Evolutionary conservation across 495 filamentous ascomycete species (phyloP), one percentile per base, ranked within the genome.

Genomic region (Penicillium dipodomyicola): DNA sequence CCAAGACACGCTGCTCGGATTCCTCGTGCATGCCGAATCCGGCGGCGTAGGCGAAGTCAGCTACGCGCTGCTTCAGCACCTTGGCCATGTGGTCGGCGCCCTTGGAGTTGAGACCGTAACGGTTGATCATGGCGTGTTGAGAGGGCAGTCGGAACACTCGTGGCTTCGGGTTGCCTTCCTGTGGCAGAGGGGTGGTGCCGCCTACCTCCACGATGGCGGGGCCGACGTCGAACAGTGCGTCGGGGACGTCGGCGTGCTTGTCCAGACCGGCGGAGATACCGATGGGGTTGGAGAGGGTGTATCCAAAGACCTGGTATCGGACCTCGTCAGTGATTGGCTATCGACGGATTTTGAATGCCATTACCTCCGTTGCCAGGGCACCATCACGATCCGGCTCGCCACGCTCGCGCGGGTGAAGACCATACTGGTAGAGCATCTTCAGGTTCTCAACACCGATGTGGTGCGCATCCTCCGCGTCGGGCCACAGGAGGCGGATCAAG

Each of bases 191-290:
- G 5, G 94, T 97, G 40, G 87, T 87, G 23, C 93, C 95, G 53
- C 94, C 95, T 5, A 98, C 86, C 68, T 97, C 94, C 33, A 98
- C 87, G 44, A 96, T 81, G 5, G 82, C 83, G 5, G 91, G 84
- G 19, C 93, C 93, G 6, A 96, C 78, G 3, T 84, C 87, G 56
- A 96, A 87, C 11, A 97, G 80, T 3, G 86, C 78, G 58, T 91
- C 87, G 5, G 91, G 89, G 51, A 96, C 86, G 17, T 95, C 89
- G 41, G 85, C 95, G 67, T 95, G 82, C 74, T 98, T 97, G 76
- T 98, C 94, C 15, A 98, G 82, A 33, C 94, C 94, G 9, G 90
- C 95, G 7, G 92, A 95, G 46, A 91, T 96, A 45, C 85, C 95
- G 57, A 97, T 85, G 0, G 94, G 94, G 69, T 96, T 96, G 53